A percentile compares a stretch with the other conserved stretches of the same genome.
Evolutionary conservation across 73 alveolate species (phyloP).

Genomic region (Uronychia setigera): DNA sequence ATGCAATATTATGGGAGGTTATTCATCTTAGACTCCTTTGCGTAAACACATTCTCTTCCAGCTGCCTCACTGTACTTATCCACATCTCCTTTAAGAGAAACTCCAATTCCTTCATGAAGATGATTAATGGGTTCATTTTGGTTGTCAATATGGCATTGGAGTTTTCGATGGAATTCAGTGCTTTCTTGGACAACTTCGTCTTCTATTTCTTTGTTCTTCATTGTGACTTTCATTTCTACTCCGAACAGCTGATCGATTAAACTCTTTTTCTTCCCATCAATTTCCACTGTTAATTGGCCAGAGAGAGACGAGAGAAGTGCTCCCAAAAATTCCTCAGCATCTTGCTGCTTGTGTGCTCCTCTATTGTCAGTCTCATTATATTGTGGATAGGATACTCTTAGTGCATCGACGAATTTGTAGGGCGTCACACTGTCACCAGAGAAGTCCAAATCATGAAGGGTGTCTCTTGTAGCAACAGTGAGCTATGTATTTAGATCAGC

Average conservation of each 20-base stretch:
- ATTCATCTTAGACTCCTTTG: slow-evolving; percentile 83
- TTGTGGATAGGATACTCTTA: slow-evolving; percentile 88
- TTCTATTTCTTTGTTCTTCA: slow-evolving; percentile 74
- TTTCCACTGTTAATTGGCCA: slow-evolving; percentile 59
- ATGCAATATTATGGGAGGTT: slow-evolving; percentile 90
- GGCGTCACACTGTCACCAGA: slow-evolving; percentile 87
- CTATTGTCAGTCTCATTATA: slow-evolving; percentile 92
- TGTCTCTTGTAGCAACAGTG: slow-evolving; percentile 75
- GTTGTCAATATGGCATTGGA: slow-evolving; percentile 93
- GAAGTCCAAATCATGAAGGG: slow-evolving; percentile 69
- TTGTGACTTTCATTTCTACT: slow-evolving; percentile 82
- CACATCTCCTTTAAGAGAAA: slow-evolving; percentile 83
- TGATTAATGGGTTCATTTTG: slow-evolving; percentile 84
- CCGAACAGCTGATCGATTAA: slow-evolving; percentile 90
- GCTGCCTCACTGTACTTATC: slow-evolving; percentile 85
- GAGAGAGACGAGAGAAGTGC: slow-evolving; percentile 68
- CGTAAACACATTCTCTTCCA: slow-evolving; percentile 79
- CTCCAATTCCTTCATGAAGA: slow-evolving; percentile 93
- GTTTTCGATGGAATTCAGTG: slow-evolving; percentile 72
- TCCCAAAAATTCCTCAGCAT: slow-evolving; percentile 97
- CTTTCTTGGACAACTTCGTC: slow-evolving; percentile 75
- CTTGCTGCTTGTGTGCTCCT: slow-evolving; percentile 93
- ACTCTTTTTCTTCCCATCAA: slow-evolving; percentile 67
- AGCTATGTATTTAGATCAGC: slow-evolving; percentile 32
- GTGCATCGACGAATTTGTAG: slow-evolving; percentile 68